Conservation (phyloP, 106 monocot species). For the Apostasia ramifera region DNA sequence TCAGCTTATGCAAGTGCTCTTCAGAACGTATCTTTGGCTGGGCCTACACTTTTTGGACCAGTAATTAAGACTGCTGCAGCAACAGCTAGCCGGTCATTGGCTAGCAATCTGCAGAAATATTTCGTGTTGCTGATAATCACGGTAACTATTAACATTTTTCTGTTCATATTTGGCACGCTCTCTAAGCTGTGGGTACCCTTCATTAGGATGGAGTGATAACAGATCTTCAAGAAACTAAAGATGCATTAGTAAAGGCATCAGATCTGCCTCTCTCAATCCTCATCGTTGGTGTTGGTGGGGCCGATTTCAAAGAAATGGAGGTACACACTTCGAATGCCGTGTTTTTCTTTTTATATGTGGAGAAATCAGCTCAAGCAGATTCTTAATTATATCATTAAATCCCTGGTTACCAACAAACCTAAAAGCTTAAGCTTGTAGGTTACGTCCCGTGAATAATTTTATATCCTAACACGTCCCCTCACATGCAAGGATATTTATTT, state of each 20-base stretch:
- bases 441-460: too few relatives aligned
- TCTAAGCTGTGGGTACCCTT: slow-evolving; percentile 10
- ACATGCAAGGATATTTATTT: too few relatives aligned
- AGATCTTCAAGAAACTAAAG: slow-evolving; percentile 87
- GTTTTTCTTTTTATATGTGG: neutral
- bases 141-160: slow-evolving; percentile 22
- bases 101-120: slow-evolving; percentile 44
- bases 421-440: too few relatives aligned
- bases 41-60: slow-evolving; percentile 85
- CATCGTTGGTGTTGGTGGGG: slow-evolving; percentile 91
- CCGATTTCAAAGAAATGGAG: slow-evolving; percentile 97
- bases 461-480: too few relatives aligned
- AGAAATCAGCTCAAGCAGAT: too few relatives aligned
- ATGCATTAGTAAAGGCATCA: slow-evolving; percentile 81
- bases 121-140: slow-evolving; percentile 84
- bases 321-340: slow-evolving; percentile 13
- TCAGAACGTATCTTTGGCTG: slow-evolving; percentile 84
- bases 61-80: slow-evolving; percentile 64
- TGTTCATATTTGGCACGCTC: neutral
- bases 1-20: slow-evolving; percentile 88
- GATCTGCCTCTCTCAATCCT: slow-evolving; percentile 87
- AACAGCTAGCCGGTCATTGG: slow-evolving; percentile 59
- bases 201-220: slow-evolving; percentile 89
- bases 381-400: too few relatives aligned
- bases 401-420: too few relatives aligned